Evolutionary conservation across 768 basidiomycete genomes (phyloP).

Genomic region (Kwoniella bestiolae): DNA sequence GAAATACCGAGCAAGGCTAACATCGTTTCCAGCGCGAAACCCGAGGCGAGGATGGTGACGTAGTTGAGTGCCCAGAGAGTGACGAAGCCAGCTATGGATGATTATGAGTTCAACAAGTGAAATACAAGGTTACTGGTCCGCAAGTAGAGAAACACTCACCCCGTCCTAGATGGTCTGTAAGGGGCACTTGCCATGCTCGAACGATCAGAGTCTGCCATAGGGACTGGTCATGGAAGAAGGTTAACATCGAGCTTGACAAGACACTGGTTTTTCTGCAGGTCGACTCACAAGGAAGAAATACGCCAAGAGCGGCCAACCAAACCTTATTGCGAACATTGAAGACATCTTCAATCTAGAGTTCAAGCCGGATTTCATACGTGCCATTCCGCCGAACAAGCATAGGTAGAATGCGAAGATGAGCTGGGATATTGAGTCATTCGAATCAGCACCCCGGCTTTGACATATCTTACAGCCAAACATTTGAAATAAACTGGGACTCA

Average conservation of each 20-base stretch:
- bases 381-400: conserved; percentile 26
- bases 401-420: conserved; percentile 55
- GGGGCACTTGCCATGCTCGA: conserved; percentile 51
- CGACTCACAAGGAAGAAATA: conserved; percentile 52
- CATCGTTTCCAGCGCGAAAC: conserved; percentile 54
- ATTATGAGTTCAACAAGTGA: neutral
- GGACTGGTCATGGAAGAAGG: conserved; percentile 14
- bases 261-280: no score
- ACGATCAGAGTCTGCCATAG: conserved; percentile 50
- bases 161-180: conserved; percentile 40
- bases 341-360: conserved; percentile 35
- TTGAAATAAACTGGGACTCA: conserved; percentile 14
- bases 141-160: conserved; percentile 26
- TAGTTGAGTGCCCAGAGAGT: conserved; percentile 56
- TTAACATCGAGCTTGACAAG: neutral
- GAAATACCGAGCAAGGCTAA: conserved; percentile 31
- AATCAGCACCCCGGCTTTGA: no score
- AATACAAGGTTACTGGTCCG: neutral
- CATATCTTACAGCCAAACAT: neutral
- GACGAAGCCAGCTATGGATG: conserved; percentile 41
- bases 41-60: conserved; percentile 46
- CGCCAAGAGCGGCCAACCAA: conserved; percentile 34
- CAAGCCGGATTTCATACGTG: conserved; percentile 40
- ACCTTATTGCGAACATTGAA: conserved; percentile 35
- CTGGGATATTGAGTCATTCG: conserved; percentile 8